Evolutionary conservation across 2,329 filamentous ascomycete species (phyloP).

Genomic region (Penicillium oxalicum): DNA sequence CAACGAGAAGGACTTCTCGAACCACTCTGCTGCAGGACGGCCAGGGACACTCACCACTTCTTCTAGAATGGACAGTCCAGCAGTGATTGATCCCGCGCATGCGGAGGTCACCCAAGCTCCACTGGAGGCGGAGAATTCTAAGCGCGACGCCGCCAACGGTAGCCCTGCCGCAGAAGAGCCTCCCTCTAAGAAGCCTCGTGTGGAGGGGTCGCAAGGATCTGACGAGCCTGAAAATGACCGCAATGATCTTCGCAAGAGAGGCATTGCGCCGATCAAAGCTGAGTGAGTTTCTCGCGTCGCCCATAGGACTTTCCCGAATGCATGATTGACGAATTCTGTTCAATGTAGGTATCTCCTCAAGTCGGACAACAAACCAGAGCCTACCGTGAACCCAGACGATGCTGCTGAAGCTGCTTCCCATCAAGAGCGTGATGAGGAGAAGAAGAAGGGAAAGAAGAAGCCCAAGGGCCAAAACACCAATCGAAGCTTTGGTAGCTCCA

Average conservation of each 20-base stretch:
- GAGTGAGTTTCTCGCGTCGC: slow-evolving; percentile 42
- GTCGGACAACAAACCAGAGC: slow-evolving; percentile 12
- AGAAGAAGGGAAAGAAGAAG: slow-evolving; percentile 51
- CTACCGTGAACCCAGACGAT: slow-evolving; percentile 47
- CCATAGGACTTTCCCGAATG: not conserved
- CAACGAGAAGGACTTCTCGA: not conserved
- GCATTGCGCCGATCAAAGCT: slow-evolving; percentile 65
- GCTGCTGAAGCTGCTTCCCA: slow-evolving; percentile 53
- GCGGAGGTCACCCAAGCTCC: slow-evolving; percentile 5
- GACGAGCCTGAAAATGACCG: slow-evolving; percentile 20
- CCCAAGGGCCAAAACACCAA: slow-evolving; percentile 74
- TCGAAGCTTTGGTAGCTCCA: slow-evolving; percentile 72
- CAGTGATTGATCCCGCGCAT: slow-evolving; percentile 1
- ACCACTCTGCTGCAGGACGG: not conserved
- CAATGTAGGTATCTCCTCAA: slow-evolving; percentile 29
- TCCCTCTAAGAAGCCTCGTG: slow-evolving; percentile 56
- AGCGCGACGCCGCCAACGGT: slow-evolving; percentile 18
- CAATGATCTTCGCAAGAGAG: slow-evolving; percentile 42
- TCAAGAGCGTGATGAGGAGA: slow-evolving; percentile 34
- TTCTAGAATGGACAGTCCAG: slow-evolving; percentile 2
- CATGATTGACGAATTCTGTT: slow-evolving; percentile 1
- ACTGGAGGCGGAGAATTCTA: slow-evolving; percentile 14
- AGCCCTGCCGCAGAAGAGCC: slow-evolving; percentile 34
- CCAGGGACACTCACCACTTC: not conserved
- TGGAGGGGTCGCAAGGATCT: slow-evolving; percentile 44